A percentile compares a stretch with the other conserved stretches of the same genome.
Conservation (phyloP, 179 eudicot species). For the Nepenthes alata region DNA sequence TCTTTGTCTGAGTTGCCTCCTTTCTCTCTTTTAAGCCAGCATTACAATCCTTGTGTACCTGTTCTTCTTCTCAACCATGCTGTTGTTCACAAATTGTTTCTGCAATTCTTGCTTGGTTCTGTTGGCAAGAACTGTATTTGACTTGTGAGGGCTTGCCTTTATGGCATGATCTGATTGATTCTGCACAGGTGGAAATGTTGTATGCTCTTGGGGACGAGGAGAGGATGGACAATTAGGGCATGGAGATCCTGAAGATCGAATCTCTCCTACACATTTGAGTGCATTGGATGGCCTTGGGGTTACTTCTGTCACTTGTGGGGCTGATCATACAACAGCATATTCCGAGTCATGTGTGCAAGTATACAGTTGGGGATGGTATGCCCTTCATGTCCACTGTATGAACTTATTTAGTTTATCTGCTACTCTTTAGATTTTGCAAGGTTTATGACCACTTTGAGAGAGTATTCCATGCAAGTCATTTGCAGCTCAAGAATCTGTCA, state of each 20-base stretch:
- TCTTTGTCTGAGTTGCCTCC: no score
- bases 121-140: background rate
- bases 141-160: background rate
- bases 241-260: conserved; percentile 89
- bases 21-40: no score
- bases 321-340: conserved; percentile 85
- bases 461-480: no score
- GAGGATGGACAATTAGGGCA: conserved; percentile 97
- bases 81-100: no score
- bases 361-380: conserved; percentile 99
- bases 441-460: no score
- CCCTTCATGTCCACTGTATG: background rate
- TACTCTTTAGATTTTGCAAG: background rate
- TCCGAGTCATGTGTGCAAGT: conserved; percentile 61
- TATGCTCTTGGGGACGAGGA: conserved; percentile 98
- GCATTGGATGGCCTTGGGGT: conserved; percentile 71
- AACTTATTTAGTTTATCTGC: background rate
- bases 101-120: no score
- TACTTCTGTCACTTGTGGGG: conserved; percentile 72
- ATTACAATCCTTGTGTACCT: no score
- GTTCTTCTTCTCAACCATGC: no score
- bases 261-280: conserved; percentile 66
- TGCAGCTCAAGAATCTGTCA: no score
- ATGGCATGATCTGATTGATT: background rate
- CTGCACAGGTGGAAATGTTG: conserved; percentile 61